Conservation (phyloP, 1,284 basidiomycete genomes). For the Polyporus tsugae region DNA sequence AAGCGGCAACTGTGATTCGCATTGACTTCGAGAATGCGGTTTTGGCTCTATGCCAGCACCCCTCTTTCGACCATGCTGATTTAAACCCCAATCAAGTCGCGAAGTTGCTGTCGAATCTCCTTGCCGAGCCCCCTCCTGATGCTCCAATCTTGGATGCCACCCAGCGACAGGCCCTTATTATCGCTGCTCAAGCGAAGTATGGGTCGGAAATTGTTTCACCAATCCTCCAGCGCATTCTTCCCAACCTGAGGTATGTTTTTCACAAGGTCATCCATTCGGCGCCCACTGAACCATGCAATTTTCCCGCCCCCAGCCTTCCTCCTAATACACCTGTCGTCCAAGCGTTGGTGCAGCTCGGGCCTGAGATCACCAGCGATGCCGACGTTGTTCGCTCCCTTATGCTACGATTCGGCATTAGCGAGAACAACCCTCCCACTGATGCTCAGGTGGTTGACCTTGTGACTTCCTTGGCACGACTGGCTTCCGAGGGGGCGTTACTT, state of each 20-base stretch:
- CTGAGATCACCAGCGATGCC: conserved; percentile 77
- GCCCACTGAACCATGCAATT: neutral
- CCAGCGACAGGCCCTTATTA: conserved; percentile 77
- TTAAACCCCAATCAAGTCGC: conserved; percentile 76
- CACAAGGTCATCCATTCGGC: too few species aligned
- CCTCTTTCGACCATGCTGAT: conserved; percentile 83
- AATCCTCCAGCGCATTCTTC: conserved; percentile 63
- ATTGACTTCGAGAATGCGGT: conserved; percentile 81
- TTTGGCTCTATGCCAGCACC: conserved; percentile 74
- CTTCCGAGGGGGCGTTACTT: conserved; percentile 72
- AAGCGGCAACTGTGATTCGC: conserved; percentile 74
- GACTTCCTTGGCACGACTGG: conserved; percentile 67
- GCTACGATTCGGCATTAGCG: conserved; percentile 75
- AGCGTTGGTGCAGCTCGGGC: conserved; percentile 75
- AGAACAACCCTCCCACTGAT: conserved; percentile 73
- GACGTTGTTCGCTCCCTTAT: conserved; percentile 76
- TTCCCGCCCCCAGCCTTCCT: conserved; percentile 58
- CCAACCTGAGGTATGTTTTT: conserved; percentile 65
- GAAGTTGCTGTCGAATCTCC: conserved; percentile 82
- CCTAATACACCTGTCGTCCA: conserved; percentile 75
- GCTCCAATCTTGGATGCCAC: conserved; percentile 71
- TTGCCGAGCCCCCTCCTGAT: conserved; percentile 72
- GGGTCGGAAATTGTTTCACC: conserved; percentile 63
- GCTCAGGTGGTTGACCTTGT: conserved; percentile 75
- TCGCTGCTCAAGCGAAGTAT: conserved; percentile 78